Percentiles rank a stretch among this genome's conserved stretches.
Conservation (phyloP, 148 eudicot species). For the Dysphania ambrosioides region DNA sequence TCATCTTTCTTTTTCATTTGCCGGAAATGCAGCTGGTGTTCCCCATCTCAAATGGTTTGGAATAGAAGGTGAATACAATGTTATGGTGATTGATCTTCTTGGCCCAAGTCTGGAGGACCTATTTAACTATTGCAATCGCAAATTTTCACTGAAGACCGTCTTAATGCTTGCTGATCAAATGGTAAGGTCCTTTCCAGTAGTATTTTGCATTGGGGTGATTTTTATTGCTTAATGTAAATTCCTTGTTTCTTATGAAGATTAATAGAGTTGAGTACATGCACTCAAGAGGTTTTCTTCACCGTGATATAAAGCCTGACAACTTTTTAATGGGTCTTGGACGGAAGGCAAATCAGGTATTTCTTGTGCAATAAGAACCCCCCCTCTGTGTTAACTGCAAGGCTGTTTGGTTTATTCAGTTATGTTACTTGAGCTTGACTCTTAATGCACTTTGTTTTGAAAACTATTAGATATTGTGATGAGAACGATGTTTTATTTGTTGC, state of each 20-base stretch:
- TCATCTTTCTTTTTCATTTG: not conserved
- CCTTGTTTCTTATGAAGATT: constrained; percentile 39
- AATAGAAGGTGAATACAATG: constrained; percentile 78
- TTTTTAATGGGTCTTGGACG: constrained; percentile 97
- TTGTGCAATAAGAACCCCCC: too few species aligned
- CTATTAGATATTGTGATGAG: not conserved
- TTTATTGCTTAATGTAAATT: constrained; percentile 1
- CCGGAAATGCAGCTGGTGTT: constrained; percentile 57
- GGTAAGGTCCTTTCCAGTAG: constrained; percentile 37
- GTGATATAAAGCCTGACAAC: constrained; percentile 97
- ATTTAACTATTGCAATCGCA: constrained; percentile 79
- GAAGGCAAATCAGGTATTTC: constrained; percentile 98
- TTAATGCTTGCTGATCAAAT: constrained; percentile 88
- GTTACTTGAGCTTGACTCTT: not conserved
- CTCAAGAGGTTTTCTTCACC: constrained; percentile 97
- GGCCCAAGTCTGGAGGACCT: constrained; percentile 88
- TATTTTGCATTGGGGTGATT: not conserved
- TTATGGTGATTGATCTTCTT: constrained; percentile 90
- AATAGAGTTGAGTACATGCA: constrained; percentile 92
- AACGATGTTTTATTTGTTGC: not conserved
- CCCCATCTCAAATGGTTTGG: constrained; percentile 87
- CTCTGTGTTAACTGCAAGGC: not conserved
- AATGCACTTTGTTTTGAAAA: not conserved
- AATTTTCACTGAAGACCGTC: constrained; percentile 78
- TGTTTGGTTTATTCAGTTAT: not conserved